Conservation (phyloP, 306 rosid genomes). For the Vigna trinervia region DNA sequence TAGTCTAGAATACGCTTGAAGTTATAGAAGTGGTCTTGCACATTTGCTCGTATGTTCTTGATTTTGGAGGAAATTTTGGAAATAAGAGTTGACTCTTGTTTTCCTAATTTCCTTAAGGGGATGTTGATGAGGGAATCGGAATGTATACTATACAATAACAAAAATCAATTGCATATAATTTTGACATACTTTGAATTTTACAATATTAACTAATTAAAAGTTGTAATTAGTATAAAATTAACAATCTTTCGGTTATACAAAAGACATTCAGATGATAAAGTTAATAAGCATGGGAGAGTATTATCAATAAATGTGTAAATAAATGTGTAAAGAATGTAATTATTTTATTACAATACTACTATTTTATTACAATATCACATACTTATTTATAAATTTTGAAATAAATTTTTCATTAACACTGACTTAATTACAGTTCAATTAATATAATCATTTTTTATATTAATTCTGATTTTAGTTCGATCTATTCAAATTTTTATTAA, state of each 20-base stretch:
- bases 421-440: rapidly evolving
- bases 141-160: background rate
- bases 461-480: too few species aligned
- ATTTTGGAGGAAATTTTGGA: background rate
- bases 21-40: background rate
- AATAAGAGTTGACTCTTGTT: background rate
- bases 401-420: rapidly evolving
- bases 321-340: too few species aligned
- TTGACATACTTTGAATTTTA: background rate
- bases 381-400: too few species aligned
- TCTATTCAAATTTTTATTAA: too few species aligned
- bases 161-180: background rate
- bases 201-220: background rate
- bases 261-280: too few species aligned
- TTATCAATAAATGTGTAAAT: too few species aligned
- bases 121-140: background rate
- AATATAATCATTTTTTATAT: too few species aligned
- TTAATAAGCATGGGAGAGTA: too few species aligned
- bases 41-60: background rate
- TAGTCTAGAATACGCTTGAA: background rate
- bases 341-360: too few species aligned
- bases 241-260: too few species aligned
- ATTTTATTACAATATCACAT: too few species aligned
- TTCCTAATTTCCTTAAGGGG: background rate
- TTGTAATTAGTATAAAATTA: too few species aligned